Evolutionary conservation across 1,139 yeast genomes (phyloP), one percentile per base, ranked within the genome.

Genomic region (Ogataea hybrid): DNA sequence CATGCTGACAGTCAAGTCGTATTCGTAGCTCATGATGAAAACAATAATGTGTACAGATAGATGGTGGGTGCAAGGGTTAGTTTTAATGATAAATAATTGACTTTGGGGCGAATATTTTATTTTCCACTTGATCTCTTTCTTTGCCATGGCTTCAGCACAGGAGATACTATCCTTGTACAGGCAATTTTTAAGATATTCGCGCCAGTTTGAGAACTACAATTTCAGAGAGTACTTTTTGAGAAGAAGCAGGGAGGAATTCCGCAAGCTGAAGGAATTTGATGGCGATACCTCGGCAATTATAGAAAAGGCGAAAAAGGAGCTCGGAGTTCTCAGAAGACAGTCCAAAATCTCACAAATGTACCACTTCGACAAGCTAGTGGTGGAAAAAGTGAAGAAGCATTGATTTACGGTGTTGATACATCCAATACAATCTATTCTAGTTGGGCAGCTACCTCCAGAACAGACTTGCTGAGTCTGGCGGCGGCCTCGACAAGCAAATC

Each of bases 281-380:
- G 53, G 48, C 2, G 53, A 53, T 12, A 80, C 79, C 44, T 65
- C 73, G 4, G 71, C 69, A 22, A 68, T 74, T 33, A 58, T 85
- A 29, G 64, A 65, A 23, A 58, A 69, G n/a, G 96, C 92, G 5
- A 63, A 75, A 42, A 67, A 72, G 47, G 81, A 84, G 50, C 71
- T 89, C 42, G 81, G 76, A 4, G 69, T 85, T 45, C 70, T 94
- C 52, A 77, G 79, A 51, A 80, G 98, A 64, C 98, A 92, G 62
- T 71, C 94, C 16, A 67, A 81, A 33, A 84, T 92, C 42, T 83
- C 95, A 16, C 87, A 83, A 57, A 85, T 94, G 95, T 94, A 79
- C 65, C 80, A 87, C 15, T 82, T 84, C 56, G 96, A 90, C 49
- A 86, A 86, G 66, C 70, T 86, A 41, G 97, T 92, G 25, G 95